Evolutionary conservation across 805 yeast species (phyloP).

Genomic region (Hanseniaspora pseudoguilliermondii): DNA sequence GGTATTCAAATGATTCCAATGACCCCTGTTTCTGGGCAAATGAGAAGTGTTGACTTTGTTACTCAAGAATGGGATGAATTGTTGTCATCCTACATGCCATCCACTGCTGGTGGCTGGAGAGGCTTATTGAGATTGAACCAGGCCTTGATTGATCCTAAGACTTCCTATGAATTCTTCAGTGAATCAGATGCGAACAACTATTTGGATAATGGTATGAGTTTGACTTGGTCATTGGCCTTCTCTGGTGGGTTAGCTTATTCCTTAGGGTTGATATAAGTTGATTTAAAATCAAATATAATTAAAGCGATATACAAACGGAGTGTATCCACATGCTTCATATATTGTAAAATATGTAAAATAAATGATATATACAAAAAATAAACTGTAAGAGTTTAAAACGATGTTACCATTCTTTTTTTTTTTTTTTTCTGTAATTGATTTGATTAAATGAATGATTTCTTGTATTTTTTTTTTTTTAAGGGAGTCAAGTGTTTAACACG

Average conservation of each 20-base stretch:
- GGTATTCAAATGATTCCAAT: conserved; percentile 72
- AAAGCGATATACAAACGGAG: neutral
- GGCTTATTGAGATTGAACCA: conserved; percentile 36
- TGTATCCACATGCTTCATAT: neutral
- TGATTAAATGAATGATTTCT: no score
- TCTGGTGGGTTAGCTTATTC: conserved; percentile 36
- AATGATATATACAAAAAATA: neutral
- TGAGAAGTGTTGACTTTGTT: conserved; percentile 42
- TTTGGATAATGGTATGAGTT: conserved; percentile 51
- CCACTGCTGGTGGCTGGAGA: conserved; percentile 48
- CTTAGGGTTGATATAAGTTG: conserved; percentile 13
- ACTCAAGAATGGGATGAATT: conserved; percentile 48
- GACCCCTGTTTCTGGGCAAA: conserved; percentile 46
- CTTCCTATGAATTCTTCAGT: conserved; percentile 33
- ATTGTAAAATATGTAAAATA: neutral
- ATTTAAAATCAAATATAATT: neutral
- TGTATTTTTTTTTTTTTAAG: no score
- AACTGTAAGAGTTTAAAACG: no score
- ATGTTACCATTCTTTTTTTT: no score
- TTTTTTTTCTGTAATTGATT: no score
- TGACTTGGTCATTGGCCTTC: conserved; percentile 50
- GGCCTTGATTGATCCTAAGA: conserved; percentile 33
- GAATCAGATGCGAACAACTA: conserved; percentile 26
- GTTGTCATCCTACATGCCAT: conserved; percentile 30
- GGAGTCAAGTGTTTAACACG: no score